Percentiles rank a stretch among this genome's conserved stretches.
phyloP scores from a whole-genome alignment of 1,284 basidiomycete genomes.

The Pseudozyma sp. region DNA sequence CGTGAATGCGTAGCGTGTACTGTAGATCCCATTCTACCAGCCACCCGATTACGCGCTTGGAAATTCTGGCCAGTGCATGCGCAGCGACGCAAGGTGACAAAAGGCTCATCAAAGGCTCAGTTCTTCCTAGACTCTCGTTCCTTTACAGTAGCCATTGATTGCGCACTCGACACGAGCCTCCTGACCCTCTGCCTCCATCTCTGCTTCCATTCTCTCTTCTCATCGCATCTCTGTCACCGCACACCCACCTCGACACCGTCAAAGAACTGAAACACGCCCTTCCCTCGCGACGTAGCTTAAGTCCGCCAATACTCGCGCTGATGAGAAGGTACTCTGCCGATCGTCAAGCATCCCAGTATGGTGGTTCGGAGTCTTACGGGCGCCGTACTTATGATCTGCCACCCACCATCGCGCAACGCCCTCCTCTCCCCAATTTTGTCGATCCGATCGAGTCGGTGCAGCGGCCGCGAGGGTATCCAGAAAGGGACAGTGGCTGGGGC shows the following conservation, averaged over 20 bases:
- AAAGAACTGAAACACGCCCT: no score
- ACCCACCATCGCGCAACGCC: neutral
- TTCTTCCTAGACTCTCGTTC: neutral
- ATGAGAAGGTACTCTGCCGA: constrained; percentile 3
- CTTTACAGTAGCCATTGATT: no score
- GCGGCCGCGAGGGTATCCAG: constrained; percentile 4
- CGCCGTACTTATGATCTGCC: neutral
- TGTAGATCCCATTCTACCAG: no score
- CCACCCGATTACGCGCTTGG: no score
- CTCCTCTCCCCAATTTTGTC: neutral
- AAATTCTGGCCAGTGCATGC: neutral
- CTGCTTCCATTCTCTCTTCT: neutral
- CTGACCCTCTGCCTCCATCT: neutral
- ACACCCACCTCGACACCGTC: neutral
- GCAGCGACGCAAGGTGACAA: constrained; percentile 24
- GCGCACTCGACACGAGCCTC: no score
- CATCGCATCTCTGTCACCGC: neutral
- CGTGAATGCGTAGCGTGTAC: no score
- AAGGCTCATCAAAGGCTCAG: neutral
- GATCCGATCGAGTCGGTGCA: constrained; percentile 4
- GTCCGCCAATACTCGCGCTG: no score
- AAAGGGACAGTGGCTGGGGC: constrained; percentile 7
- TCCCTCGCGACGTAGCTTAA: no score
- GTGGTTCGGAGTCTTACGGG: neutral
- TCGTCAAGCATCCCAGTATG: neutral